Conservation (phyloP, 805 yeast species). For the Candida boleticola region DNA sequence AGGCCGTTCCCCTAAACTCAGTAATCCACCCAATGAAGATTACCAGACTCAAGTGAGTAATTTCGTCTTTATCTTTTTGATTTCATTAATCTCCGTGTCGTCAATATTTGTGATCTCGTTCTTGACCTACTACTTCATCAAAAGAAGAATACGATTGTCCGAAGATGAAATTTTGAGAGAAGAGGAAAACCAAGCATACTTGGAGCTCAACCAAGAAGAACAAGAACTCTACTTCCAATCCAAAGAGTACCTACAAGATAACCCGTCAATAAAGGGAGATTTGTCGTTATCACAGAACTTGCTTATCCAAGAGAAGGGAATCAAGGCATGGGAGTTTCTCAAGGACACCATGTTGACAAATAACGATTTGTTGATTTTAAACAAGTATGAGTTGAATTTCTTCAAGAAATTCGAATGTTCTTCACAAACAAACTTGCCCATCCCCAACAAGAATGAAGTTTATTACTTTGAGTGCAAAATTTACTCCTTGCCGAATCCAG, state of each 20-base stretch:
- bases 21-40: background rate
- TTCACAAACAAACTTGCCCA: conserved; percentile 77
- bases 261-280: conserved; percentile 40
- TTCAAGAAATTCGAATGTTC: conserved; percentile 60
- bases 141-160: conserved; percentile 13
- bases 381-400: conserved; percentile 61
- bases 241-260: conserved; percentile 41
- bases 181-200: conserved; percentile 56
- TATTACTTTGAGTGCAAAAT: conserved; percentile 88
- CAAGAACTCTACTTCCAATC: conserved; percentile 69
- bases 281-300: conserved; percentile 57
- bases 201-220: conserved; percentile 63
- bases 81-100: background rate
- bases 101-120: conserved; percentile 3
- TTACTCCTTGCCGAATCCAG: conserved; percentile 63
- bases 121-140: conserved; percentile 7
- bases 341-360: conserved; percentile 54
- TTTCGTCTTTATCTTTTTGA: background rate
- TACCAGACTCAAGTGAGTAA: background rate
- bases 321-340: conserved; percentile 84
- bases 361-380: conserved; percentile 59
- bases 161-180: conserved; percentile 61
- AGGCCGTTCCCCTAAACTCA: too few relatives aligned
- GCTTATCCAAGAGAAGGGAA: conserved; percentile 81
- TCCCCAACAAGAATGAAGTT: conserved; percentile 79